Evolutionary conservation across 352 stramenopile genomes (phyloP).

Genomic region (Phytopythium boreale): DNA sequence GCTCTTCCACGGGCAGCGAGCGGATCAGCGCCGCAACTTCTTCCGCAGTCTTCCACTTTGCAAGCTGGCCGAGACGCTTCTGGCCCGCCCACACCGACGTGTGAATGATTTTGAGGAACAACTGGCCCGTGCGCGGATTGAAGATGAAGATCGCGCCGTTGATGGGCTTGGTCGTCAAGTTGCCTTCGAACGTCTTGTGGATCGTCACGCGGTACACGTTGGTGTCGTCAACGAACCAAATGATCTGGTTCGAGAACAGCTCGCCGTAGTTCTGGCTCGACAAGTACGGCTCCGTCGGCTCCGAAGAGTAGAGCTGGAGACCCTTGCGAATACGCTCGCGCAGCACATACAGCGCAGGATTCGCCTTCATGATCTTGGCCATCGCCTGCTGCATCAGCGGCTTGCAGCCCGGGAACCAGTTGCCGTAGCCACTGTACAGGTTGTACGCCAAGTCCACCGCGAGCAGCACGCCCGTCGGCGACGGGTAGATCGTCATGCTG

Average conservation of each 20-base stretch:
- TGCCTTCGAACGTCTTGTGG: conserved; percentile 99
- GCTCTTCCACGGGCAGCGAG: conserved; percentile 98
- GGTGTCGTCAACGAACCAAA: conserved; percentile 99
- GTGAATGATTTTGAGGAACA: conserved; percentile 99
- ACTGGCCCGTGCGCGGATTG: conserved; percentile 98
- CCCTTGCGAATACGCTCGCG: conserved; percentile 99
- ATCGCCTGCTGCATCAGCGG: conserved; percentile 99
- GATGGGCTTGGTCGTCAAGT: conserved; percentile 99
- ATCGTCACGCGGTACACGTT: conserved; percentile 99
- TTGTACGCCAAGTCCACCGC: conserved; percentile 99
- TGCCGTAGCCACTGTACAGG: conserved; percentile 99
- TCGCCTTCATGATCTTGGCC: conserved; percentile 99
- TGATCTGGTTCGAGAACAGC: conserved; percentile 99
- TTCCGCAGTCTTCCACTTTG: conserved; percentile 99
- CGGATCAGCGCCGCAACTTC: conserved; percentile 99
- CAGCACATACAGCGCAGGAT: conserved; percentile 99
- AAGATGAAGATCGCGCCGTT: conserved; percentile 99
- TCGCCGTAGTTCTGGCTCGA: conserved; percentile 99
- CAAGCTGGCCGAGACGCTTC: conserved; percentile 98
- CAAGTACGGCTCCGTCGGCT: conserved; percentile 99
- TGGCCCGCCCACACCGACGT: conserved; percentile 99
- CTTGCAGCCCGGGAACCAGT: conserved; percentile 99
- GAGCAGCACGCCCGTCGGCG: conserved; percentile 96
- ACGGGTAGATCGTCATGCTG: conserved; percentile 99
- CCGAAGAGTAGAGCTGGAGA: conserved; percentile 99